Percentiles rank a stretch among this genome's conserved stretches.
These are phyloP conservation scores for Entomortierella lignicola DNA, from an alignment of 192 early-diverging fungal species.

Conservation along the genomic window DNA sequence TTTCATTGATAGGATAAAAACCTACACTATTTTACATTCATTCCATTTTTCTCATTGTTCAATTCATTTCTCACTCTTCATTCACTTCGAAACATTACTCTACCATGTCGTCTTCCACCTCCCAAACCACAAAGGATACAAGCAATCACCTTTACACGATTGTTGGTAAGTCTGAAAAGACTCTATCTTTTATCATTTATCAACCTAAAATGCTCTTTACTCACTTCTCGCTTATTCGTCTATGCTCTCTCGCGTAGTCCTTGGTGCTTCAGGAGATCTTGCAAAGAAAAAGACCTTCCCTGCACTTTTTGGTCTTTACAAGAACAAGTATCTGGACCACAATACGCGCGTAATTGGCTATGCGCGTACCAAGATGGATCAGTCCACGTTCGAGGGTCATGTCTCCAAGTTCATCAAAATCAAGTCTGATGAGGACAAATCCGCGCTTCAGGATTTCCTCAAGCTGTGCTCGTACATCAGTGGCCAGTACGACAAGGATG, in stretches of 20 bases:
- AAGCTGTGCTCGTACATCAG: constrained; percentile 77
- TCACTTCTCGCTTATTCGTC: constrained; percentile 1
- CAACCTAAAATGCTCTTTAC: too few relatives aligned
- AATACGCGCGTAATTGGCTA: constrained; percentile 89
- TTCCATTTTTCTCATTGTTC: constrained; percentile 2
- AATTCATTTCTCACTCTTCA: constrained; percentile 5
- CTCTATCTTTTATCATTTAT: not conserved
- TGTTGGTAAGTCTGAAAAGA: constrained; percentile 27
- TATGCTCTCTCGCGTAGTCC: constrained; percentile 63
- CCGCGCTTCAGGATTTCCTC: constrained; percentile 72
- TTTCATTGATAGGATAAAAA: too few relatives aligned
- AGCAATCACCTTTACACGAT: constrained; percentile 46
- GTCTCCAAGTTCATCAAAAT: constrained; percentile 76
- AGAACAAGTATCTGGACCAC: constrained; percentile 82
- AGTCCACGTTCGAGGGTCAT: constrained; percentile 80
- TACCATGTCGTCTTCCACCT: constrained; percentile 19
- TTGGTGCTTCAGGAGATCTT: constrained; percentile 94
- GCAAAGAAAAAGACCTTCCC: constrained; percentile 99
- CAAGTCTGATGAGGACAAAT: constrained; percentile 68
- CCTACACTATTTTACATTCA: not conserved
- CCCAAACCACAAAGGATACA: constrained; percentile 10
- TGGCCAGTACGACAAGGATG: constrained; percentile 87
- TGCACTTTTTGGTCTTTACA: constrained; percentile 93
- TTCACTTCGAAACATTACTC: not conserved
- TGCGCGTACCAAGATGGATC: constrained; percentile 85